phyloP scores from a whole-genome alignment of 2,329 filamentous ascomycete genomes.

The Ceratocystis papillata region DNA sequence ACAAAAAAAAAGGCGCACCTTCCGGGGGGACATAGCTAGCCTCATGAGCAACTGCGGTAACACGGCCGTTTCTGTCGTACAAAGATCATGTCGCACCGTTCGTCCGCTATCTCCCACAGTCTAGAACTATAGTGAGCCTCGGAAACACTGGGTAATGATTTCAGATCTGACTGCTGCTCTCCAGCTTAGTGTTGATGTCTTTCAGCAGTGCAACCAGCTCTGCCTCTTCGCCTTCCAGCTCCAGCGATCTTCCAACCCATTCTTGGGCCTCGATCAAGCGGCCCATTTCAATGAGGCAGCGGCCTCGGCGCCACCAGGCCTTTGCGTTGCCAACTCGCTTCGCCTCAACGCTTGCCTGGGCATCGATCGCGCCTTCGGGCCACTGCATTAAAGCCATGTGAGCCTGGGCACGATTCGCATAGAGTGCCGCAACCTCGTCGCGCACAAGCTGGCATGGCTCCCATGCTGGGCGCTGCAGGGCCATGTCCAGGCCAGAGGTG shows the following conservation, averaged over 20 bases:
- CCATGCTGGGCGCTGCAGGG: slow-evolving; percentile 69
- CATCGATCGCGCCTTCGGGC: slow-evolving; percentile 79
- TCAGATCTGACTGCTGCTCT: slow-evolving; percentile 29
- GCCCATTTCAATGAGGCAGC: slow-evolving; percentile 84
- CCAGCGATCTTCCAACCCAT: slow-evolving; percentile 66
- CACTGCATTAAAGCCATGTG: slow-evolving; percentile 73
- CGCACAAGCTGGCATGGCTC: slow-evolving; percentile 73
- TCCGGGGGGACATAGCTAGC: neutral
- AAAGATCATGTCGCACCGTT: neutral
- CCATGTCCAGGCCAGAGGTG: slow-evolving; percentile 82
- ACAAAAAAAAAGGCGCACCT: neutral
- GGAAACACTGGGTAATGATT: neutral
- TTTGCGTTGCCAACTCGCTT: slow-evolving; percentile 82
- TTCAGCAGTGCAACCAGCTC: slow-evolving; percentile 53
- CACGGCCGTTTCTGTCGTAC: slow-evolving; percentile 2
- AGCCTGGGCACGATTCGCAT: slow-evolving; percentile 81
- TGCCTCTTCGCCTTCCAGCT: slow-evolving; percentile 65
- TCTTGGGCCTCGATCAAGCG: slow-evolving; percentile 68
- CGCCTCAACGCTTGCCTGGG: slow-evolving; percentile 76
- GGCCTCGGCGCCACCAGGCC: slow-evolving; percentile 83
- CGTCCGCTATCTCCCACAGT: neutral
- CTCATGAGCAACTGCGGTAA: neutral
- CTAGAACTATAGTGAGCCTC: neutral
- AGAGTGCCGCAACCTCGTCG: slow-evolving; percentile 71
- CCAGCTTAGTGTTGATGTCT: slow-evolving; percentile 46